Base-by-base conservation (phyloP, 192 early-diverging fungal genomes). In the Pecoramyces ruminantium region DNA sequence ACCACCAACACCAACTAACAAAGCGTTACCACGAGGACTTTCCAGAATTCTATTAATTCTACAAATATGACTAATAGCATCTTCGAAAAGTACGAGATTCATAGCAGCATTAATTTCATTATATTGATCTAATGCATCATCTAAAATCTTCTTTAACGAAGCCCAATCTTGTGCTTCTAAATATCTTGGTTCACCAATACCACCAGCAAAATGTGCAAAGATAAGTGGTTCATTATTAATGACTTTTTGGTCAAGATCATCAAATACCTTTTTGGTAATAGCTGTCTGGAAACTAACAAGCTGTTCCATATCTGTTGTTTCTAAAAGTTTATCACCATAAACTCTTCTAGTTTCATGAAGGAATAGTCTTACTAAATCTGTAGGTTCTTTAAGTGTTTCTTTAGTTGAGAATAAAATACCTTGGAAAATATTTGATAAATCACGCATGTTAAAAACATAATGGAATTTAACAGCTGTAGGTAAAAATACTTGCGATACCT, bases 391-490 rank as follows among this genome's bases (percentile, higher is more conserved):
- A 9, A 91, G 29, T 2, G 85, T 91, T 28, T 92, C 90, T 79
- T 92, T 92, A 81, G 80, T 86, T 25, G 87, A 87, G 78, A 92
- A 91, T 38, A 92, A 80, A 12, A 92, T 84, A 25, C 89, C 90
- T 82, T 92, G 89, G 85, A 92, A 92, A 30, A 92, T 91, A 80
- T 91, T 91, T 28, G 85, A 84, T 12, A 92, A 80, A 81, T 92
- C 90, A 80, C 89, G 84, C 29, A 91, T 81, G 82, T 91, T 92
- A 84, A 92, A 92, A 30, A 91, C 86, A 85, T 92, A 92, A 80
- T 92, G 90, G 86, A 91, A 91, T 79, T 90, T 91, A 82, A 91
- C 85, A 2, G 90, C 90, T 1, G 88, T 89, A 28, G 90, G 89
- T 77, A 91, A 81, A 85, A 92, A 92, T 0, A 85, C 85, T 4